phyloP scores from a whole-genome alignment of 768 basidiomycete genomes.

The Botryobasidium botryosum region DNA sequence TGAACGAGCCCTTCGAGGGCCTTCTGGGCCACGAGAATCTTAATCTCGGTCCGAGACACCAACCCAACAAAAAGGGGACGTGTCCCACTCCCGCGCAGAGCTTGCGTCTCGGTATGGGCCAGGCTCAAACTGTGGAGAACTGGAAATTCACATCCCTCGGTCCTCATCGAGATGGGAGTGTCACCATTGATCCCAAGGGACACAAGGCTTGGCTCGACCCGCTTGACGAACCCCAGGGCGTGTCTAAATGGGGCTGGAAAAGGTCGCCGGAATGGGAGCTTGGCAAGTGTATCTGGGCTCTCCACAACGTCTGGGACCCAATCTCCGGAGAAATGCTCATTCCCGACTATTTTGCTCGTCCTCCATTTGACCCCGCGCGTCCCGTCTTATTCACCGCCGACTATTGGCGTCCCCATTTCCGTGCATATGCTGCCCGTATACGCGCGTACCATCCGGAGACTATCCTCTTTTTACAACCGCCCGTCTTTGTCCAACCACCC shows the following conservation, averaged over 20 bases:
- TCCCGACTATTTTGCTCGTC: constrained; percentile 57
- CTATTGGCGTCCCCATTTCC: constrained; percentile 64
- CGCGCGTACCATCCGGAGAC: constrained; percentile 57
- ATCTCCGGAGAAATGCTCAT: constrained; percentile 45
- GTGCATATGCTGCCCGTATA: constrained; percentile 37
- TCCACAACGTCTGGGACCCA: constrained; percentile 75
- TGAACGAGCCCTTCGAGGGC: constrained; percentile 92
- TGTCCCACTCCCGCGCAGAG: constrained; percentile 74
- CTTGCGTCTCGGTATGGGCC: constrained; percentile 76
- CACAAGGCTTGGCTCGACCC: constrained; percentile 59
- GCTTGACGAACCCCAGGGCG: constrained; percentile 27
- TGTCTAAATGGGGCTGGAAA: constrained; percentile 71
- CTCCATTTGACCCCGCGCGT: constrained; percentile 19
- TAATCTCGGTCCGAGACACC: constrained; percentile 39
- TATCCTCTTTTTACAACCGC: constrained; percentile 82
- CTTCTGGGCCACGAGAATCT: constrained; percentile 57
- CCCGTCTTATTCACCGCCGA: constrained; percentile 52
- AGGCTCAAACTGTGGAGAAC: constrained; percentile 61
- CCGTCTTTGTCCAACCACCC: constrained; percentile 76
- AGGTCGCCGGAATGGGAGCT: constrained; percentile 53
- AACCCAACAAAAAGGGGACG: constrained; percentile 73
- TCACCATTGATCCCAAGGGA: constrained; percentile 77
- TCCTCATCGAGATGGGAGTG: constrained; percentile 49
- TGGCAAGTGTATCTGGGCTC: constrained; percentile 74
- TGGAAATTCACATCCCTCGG: constrained; percentile 71